Conservation (phyloP, 176 grass and related monocot genomes). For the Pharus latifolius region DNA sequence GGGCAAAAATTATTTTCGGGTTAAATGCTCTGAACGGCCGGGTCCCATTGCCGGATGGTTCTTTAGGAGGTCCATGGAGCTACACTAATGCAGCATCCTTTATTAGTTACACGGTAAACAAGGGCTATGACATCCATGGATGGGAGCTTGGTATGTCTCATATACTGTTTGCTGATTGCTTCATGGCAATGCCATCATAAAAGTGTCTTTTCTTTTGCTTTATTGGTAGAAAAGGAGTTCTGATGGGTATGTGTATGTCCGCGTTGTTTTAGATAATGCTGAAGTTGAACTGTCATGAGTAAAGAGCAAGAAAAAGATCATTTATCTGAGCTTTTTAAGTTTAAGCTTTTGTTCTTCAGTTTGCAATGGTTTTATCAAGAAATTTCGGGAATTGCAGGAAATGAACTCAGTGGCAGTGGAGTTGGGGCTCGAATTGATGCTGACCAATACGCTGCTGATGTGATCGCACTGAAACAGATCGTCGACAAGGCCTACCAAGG, state of each 20-base stretch:
- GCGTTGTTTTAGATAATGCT: slow-evolving; percentile 20
- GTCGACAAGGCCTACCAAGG: slow-evolving; percentile 28
- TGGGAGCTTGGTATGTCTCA: slow-evolving; percentile 72
- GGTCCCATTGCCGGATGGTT: slow-evolving; percentile 49
- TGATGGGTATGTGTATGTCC: not conserved
- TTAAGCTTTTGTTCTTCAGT: slow-evolving; percentile 2
- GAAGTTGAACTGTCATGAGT: not conserved
- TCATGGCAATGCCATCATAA: not conserved
- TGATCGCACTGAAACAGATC: slow-evolving; percentile 37
- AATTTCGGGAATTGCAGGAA: slow-evolving; percentile 33
- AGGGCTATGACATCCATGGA: slow-evolving; percentile 63
- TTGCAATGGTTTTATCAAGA: slow-evolving; percentile 4
- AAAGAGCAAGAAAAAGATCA: not conserved
- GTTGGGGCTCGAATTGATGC: slow-evolving; percentile 43
- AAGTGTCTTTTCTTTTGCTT: not conserved
- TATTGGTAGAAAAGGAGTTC: not conserved
- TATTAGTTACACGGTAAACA: slow-evolving; percentile 50
- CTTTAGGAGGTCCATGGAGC: slow-evolving; percentile 73
- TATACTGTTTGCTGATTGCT: not conserved
- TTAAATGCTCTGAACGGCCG: slow-evolving; percentile 75
- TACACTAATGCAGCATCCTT: slow-evolving; percentile 68
- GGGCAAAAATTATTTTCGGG: slow-evolving; percentile 54
- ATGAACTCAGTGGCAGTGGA: slow-evolving; percentile 64
- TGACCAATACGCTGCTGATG: slow-evolving; percentile 55
- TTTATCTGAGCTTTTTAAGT: slow-evolving; percentile 14